Conservation (phyloP, 306 rosid species). For the Rosa lucieae region DNA sequence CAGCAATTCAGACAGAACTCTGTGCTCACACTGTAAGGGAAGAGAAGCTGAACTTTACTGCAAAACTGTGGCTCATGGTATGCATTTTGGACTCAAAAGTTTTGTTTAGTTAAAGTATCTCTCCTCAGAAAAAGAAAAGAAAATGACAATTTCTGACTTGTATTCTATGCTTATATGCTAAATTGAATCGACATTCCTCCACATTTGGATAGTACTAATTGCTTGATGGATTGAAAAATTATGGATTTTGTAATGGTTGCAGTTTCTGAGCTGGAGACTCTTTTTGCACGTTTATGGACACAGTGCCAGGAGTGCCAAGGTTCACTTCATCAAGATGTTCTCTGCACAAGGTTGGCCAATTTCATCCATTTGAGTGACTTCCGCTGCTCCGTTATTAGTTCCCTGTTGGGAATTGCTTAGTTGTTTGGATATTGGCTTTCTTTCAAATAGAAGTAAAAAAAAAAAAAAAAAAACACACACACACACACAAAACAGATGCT, state of each 20-base stretch:
- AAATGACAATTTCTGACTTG: not conserved
- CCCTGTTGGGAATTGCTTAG: slow-evolving; percentile 13
- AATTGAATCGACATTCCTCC: slow-evolving; percentile 13
- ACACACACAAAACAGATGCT: not conserved
- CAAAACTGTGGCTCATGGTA: slow-evolving; percentile 79
- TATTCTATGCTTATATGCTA: slow-evolving; percentile 17
- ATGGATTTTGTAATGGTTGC: slow-evolving; percentile 37
- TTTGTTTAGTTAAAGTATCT: not conserved
- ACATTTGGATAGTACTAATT: slow-evolving; percentile 15
- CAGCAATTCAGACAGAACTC: slow-evolving; percentile 60
- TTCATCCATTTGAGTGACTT: slow-evolving; percentile 12
- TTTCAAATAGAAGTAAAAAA: not conserved
- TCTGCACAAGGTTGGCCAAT: slow-evolving; percentile 83
- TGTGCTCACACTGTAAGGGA: slow-evolving; percentile 88
- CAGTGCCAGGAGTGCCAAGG: slow-evolving; percentile 99
- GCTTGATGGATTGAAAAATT: slow-evolving; percentile 15
- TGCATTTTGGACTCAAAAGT: slow-evolving; percentile 18
- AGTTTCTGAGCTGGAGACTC: slow-evolving; percentile 91
- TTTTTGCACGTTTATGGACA: slow-evolving; percentile 92
- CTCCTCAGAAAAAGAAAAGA: not conserved
- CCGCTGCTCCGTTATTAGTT: slow-evolving; percentile 9
- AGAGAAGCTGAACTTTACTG: slow-evolving; percentile 90
- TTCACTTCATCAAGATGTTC: slow-evolving; percentile 97
- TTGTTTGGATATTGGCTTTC: not conserved
- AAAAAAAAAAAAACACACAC: not conserved